Base-by-base conservation (phyloP, 371 early-diverging fungal genomes). In the Caulochytrium protostelioides region DNA sequence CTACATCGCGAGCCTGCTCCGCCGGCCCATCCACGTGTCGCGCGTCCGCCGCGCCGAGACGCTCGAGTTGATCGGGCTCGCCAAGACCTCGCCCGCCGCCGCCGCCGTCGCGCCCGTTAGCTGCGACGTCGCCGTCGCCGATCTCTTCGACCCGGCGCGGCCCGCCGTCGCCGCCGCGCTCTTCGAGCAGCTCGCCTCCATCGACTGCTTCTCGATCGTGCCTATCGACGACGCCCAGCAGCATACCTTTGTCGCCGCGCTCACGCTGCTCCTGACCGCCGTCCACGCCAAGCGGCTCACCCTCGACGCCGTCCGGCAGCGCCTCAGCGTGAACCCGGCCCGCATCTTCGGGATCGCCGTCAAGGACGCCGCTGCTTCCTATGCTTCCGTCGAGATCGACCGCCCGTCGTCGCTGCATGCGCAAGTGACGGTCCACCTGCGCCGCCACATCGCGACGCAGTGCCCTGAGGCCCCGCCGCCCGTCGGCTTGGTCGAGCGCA, bases 301-400 rank as follows among this genome's bases (percentile, higher is more conserved):
- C n/a, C 42, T 84, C 17, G 65, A 75, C 13, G 87, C 85, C 42
- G 56, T 94, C 27, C 50, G 62, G 17, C 55, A 63, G 28, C 65
- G 76, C 24, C 43, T 87, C 32, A 69, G 79, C 54, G 70, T 66
- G 15, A 82, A 84, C 52, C 95, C 95, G 13, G 62, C 70, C 37
- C 57, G 65, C 28, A 86, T 94, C 65, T 82, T 94, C 53, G 75
- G 75, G n/a, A n/a, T n/a, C n/a, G n/a, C n/a, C n/a, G n/a, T n/a
- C n/a, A n/a, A n/a, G n/a, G n/a, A n/a, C n/a, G n/a, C n/a, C n/a
- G n/a, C n/a, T n/a, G n/a, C n/a, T n/a, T n/a, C n/a, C n/a, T n/a
- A n/a, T n/a, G n/a, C n/a, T 7, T 78, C 72, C 32, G 59, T 92
- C 21, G 91, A 92, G 57, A 63, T 84, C 33, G 77, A 77, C 43